Base-by-base conservation (phyloP, 306 rosid genomes). In the Aeschynomene evenia region DNA sequence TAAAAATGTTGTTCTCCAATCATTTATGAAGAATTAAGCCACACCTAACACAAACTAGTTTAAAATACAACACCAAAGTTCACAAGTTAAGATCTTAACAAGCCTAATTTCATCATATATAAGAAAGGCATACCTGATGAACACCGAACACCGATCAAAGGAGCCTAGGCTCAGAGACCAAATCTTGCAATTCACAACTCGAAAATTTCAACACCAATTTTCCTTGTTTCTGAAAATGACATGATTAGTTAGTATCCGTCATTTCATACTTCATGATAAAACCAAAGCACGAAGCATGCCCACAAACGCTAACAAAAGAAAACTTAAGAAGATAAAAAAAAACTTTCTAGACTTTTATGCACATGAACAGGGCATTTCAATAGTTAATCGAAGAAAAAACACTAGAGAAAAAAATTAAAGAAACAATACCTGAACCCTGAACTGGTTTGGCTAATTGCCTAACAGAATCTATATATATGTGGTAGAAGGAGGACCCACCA, bases 401-500 rank as follows among this genome's bases (percentile, higher is more conserved):
- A 56, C 11, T 40, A 13, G 18, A 4, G 31, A 0, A 20, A 15
- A 4, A 18, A 76, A 76, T n/a, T 11, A 34, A 71, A 57, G 20
- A 54, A 60, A 61, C 70, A 54, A 15, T 21, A 68, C 77, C 79
- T 71, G 43, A 29, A 71, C 24, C 74, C 77, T 66, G 56, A 22
- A 63, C 15, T 71, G 52, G 12, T 21, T 54, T 53, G 57, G 24
- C 50, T 40, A 40, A 67, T 36, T 61, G 69, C 16, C 68, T 33
- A 10, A 34, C 53, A 26, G 19, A 36, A 39, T 59, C 50, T 18
- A 55, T 72, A 62, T 68, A 63, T 79, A 55, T 24, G 21, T 34
- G 55, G 11, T 29, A 61, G 68, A 6, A 31, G 36, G 50, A 31
- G 74, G 76, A 34, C 79, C 79, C 82, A 55, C 84, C 80, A 78